Base-by-base conservation (phyloP, 345 rosid species). In the Eutrema japonicum region DNA sequence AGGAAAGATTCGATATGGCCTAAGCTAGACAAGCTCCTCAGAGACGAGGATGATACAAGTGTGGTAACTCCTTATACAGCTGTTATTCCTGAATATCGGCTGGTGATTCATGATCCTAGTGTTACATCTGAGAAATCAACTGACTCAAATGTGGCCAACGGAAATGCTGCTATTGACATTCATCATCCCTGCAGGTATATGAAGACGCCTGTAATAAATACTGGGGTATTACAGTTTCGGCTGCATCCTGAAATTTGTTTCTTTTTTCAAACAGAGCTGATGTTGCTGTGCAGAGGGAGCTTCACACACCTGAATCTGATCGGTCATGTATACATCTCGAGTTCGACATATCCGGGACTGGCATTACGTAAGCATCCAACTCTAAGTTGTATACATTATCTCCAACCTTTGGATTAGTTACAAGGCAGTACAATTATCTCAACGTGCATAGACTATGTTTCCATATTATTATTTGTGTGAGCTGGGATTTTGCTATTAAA, bases 321-420 rank as follows among this genome's bases (percentile, higher is more conserved):
- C 88, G 97, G 42, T 94, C 97, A 37, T 94, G 98, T 82, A 89
- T 88, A 53, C 98, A 94, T 86, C 74, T 94, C 77, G 98, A 94
- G 81, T 94, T 94, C 71, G 96, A 91, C 78, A 80, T 86, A 63
- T 76, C 90, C 32, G 88, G 86, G 73, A 88, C 93, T 70, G 81
- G 91, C 48, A 80, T 94, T 47, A 78, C 41, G 97, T 91, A 85
- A 86, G 96, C 78, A 35, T 70, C 46, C 47, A 64, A 10, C 14
- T 29, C 52, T 69, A 45, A 52, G 37, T 5, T 50, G 55, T 47
- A 10, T 16, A 22, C 41, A 12, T 29, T 48, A 9, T 16, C 30
- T 63, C n/a, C 26, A 30, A 8, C 62, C 54, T 51, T 4, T 62
- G 53, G 38, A 27, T 49, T 70, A 47, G 47, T 58, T 37, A 13